Percentiles rank a stretch among this genome's conserved stretches.
Conservation (phyloP, 306 rosid genomes). For the Rosa multiflora region DNA sequence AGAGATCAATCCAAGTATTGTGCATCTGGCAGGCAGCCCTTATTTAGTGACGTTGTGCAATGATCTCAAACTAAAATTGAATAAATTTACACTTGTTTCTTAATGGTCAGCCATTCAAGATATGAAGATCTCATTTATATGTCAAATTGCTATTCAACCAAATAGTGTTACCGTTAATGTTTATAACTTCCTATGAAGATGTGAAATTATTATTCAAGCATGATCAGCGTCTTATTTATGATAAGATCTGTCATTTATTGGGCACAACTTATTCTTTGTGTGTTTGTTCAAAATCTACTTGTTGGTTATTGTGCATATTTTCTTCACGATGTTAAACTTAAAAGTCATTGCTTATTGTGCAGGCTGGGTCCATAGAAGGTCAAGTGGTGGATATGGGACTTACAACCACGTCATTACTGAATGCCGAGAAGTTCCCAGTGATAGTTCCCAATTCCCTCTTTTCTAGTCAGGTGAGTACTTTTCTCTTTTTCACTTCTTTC, state of each 20-base stretch:
- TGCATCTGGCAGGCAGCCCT: background rate
- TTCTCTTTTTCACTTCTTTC: background rate
- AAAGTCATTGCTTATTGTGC: constrained; percentile 24
- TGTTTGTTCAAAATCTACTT: background rate
- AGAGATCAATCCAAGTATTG: background rate
- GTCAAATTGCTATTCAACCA: background rate
- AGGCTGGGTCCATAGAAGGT: constrained; percentile 95
- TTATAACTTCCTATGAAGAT: background rate
- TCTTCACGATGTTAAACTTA: background rate
- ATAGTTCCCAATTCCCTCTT: constrained; percentile 86
- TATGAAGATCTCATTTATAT: background rate
- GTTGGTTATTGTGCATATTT: background rate
- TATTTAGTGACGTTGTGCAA: background rate
- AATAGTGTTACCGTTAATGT: background rate
- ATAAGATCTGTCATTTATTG: background rate
- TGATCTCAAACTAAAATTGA: background rate
- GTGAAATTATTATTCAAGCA: background rate
- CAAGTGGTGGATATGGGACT: constrained; percentile 97
- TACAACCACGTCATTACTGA: constrained; percentile 74
- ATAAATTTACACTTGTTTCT: too few relatives aligned
- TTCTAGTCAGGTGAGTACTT: constrained; percentile 69
- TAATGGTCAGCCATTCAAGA: background rate
- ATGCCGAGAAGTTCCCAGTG: constrained; percentile 86
- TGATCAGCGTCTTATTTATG: background rate
- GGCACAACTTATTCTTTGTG: background rate